Evolutionary conservation across 1,139 yeast species (phyloP).

Genomic region (Yamadazyma jaroonii): DNA sequence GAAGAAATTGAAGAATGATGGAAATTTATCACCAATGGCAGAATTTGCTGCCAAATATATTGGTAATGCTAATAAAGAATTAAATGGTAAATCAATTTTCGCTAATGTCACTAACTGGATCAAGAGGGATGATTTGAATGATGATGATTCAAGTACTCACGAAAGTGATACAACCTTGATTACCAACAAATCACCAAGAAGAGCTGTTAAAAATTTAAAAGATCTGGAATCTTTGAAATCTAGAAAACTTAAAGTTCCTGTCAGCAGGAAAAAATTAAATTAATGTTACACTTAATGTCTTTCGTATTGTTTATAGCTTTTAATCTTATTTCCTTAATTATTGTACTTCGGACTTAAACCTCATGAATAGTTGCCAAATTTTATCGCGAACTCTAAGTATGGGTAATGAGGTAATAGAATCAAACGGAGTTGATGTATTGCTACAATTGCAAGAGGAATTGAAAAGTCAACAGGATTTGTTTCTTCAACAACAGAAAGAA

Average conservation of each 20-base stretch:
- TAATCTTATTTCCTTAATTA: background rate
- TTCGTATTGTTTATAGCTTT: background rate
- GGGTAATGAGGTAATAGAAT: conserved; percentile 6
- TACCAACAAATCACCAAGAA: conserved; percentile 11
- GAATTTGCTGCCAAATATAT: conserved; percentile 62
- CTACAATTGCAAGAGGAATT: conserved; percentile 28
- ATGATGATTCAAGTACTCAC: conserved; percentile 15
- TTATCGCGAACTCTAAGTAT: background rate
- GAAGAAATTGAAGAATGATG: background rate
- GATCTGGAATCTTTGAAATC: conserved; percentile 6
- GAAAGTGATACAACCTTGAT: conserved; percentile 15
- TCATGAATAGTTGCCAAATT: background rate
- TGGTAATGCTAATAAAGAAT: conserved; percentile 50
- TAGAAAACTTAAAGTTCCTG: conserved; percentile 16
- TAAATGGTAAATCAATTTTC: conserved; percentile 47
- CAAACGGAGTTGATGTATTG: background rate
- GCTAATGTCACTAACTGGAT: conserved; percentile 73
- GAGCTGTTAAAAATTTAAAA: conserved; percentile 8
- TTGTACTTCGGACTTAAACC: background rate
- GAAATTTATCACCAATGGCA: conserved; percentile 47
- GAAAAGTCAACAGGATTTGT: conserved; percentile 30
- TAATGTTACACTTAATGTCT: background rate
- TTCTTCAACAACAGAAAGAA: conserved; percentile 30
- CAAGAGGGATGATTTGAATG: conserved; percentile 28
- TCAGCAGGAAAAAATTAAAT: conserved; percentile 10